These are phyloP conservation scores for Epichloe glyceriae DNA, from an alignment of 2,329 filamentous ascomycete genomes.

Conservation along the genomic window DNA sequence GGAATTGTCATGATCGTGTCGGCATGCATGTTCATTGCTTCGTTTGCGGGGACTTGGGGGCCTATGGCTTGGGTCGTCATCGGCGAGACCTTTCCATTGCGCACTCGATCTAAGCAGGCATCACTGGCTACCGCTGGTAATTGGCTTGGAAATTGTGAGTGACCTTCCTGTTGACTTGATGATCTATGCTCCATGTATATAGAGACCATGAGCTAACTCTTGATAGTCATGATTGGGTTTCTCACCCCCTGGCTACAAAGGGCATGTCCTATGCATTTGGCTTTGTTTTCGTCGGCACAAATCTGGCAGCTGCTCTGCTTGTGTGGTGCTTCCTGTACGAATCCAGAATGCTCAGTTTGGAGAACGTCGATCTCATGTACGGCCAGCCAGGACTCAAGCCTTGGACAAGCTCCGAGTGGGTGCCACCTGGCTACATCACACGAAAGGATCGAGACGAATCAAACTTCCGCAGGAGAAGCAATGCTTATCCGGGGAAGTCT, in stretches of 20 bases:
- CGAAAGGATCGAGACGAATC: slow-evolving; percentile 22
- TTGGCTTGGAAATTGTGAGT: slow-evolving; percentile 45
- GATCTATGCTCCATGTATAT: neutral
- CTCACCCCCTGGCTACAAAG: slow-evolving; percentile 51
- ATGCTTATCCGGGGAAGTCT: slow-evolving; percentile 3
- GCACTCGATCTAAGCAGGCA: slow-evolving; percentile 41
- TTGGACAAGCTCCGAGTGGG: slow-evolving; percentile 45
- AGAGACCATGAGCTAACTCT: neutral
- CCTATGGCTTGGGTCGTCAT: slow-evolving; percentile 57
- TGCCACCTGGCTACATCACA: slow-evolving; percentile 30
- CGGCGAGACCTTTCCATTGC: slow-evolving; percentile 50
- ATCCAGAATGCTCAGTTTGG: slow-evolving; percentile 49
- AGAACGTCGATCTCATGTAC: slow-evolving; percentile 63
- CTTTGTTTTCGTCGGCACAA: slow-evolving; percentile 52
- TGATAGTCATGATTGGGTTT: slow-evolving; percentile 48
- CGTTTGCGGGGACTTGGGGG: slow-evolving; percentile 58
- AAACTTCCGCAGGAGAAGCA: slow-evolving; percentile 12
- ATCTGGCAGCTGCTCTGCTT: slow-evolving; percentile 42
- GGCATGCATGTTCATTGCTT: slow-evolving; percentile 62
- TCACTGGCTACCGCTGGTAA: slow-evolving; percentile 41
- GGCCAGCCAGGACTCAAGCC: slow-evolving; percentile 43
- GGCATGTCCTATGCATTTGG: slow-evolving; percentile 51
- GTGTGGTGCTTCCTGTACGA: slow-evolving; percentile 62
- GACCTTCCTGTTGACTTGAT: neutral
- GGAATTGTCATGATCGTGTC: slow-evolving; percentile 60